Conservation (phyloP, 805 yeast genomes). For the Saturnispora hagleri region DNA sequence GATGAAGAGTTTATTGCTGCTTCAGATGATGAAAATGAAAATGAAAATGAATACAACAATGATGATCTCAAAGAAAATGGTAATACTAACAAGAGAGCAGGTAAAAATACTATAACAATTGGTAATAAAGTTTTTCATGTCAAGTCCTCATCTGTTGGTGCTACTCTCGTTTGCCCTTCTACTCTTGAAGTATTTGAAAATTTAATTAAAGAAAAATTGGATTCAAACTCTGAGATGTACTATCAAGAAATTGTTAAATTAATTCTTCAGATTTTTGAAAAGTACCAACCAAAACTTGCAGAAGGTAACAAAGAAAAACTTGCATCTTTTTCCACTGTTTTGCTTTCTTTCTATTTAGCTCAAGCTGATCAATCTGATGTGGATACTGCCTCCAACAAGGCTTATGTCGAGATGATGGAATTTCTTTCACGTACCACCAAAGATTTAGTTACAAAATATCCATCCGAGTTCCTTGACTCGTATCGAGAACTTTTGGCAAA, state of each 20-base stretch:
- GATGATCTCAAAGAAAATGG: conserved; percentile 10
- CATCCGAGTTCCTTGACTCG: conserved; percentile 50
- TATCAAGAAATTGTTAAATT: conserved; percentile 36
- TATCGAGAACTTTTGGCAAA: conserved; percentile 48
- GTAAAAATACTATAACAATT: conserved; percentile 24
- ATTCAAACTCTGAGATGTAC: conserved; percentile 20
- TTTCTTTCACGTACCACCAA: conserved; percentile 39
- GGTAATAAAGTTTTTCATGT: conserved; percentile 26
- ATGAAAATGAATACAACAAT: conserved; percentile 24
- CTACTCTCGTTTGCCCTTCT: conserved; percentile 37
- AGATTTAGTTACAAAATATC: conserved; percentile 55
- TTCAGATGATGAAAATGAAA: conserved; percentile 31
- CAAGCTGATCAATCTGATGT: conserved; percentile 32
- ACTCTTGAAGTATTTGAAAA: conserved; percentile 35
- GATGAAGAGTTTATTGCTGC: conserved; percentile 29
- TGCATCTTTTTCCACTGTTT: conserved; percentile 50
- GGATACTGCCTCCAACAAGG: conserved; percentile 16
- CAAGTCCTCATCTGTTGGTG: conserved; percentile 10
- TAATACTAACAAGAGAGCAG: conserved; percentile 9
- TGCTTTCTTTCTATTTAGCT: conserved; percentile 53
- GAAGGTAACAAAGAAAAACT: conserved; percentile 73
- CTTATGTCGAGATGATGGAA: conserved; percentile 26
- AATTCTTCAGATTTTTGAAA: conserved; percentile 46
- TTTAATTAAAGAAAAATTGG: conserved; percentile 15
- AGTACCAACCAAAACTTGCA: conserved; percentile 68